Conservation (phyloP, 768 basidiomycete species). For the Auricularia sp. region DNA sequence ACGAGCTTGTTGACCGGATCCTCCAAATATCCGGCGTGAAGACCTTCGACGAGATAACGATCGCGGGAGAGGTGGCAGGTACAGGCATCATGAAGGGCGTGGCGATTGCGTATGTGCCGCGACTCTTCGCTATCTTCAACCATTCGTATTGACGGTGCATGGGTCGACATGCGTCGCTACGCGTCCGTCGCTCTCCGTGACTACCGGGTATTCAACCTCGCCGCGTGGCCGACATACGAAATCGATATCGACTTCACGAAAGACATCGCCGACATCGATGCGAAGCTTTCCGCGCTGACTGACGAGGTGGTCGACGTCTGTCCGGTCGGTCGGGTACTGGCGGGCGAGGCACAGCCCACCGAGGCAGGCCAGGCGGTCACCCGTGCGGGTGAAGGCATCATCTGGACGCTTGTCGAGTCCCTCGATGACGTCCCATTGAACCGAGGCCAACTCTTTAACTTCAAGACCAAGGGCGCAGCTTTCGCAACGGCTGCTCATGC, state of each 20-base stretch:
- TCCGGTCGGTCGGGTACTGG: background rate
- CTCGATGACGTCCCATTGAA: background rate
- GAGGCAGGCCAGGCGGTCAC: background rate
- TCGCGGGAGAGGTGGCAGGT: slow-evolving; percentile 4
- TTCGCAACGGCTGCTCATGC: background rate
- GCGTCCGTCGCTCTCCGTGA: background rate
- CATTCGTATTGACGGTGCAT: slow-evolving; percentile 4
- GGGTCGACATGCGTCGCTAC: slow-evolving; percentile 6
- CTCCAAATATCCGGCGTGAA: background rate
- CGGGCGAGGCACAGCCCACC: background rate
- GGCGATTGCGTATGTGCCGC: background rate
- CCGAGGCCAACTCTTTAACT: slow-evolving; percentile 1
- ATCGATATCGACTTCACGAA: slow-evolving; percentile 1
- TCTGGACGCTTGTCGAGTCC: slow-evolving; percentile 5
- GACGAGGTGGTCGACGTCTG: background rate
- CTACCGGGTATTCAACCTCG: slow-evolving; percentile 3
- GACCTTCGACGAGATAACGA: slow-evolving; percentile 1
- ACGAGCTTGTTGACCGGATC: slow-evolving; percentile 1
- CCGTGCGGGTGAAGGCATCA: slow-evolving; percentile 2
- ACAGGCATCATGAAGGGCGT: slow-evolving; percentile 6
- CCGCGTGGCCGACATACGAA: slow-evolving; percentile 2
- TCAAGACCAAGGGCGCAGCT: slow-evolving; percentile 6
- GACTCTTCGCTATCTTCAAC: slow-evolving; percentile 7
- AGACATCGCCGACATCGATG: background rate
- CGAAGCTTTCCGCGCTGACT: background rate